Percentiles rank a stretch among this genome's conserved stretches.
phyloP scores from a whole-genome alignment of 768 basidiomycete species.

The Leccinum subgranulosum region DNA sequence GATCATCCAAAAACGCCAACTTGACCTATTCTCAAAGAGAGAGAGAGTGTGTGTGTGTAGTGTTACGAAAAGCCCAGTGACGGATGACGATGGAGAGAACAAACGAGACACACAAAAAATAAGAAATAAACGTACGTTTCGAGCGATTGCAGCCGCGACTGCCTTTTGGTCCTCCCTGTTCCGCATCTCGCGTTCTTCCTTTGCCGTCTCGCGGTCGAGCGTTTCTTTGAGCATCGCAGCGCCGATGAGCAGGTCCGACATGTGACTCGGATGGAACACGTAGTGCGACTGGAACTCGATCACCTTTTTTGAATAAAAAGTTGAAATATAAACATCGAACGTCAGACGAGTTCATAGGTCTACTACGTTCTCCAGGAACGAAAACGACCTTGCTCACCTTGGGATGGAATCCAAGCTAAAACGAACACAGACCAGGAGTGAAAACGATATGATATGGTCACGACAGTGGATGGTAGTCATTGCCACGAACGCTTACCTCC shows the following conservation, averaged over 20 bases:
- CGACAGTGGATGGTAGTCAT: neutral
- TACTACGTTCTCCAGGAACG: neutral
- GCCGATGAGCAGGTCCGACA: conserved; percentile 60
- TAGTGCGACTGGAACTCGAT: conserved; percentile 73
- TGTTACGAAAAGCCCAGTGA: neutral
- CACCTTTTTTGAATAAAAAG: conserved; percentile 42
- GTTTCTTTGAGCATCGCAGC: conserved; percentile 63
- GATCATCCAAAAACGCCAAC: conserved; percentile 76
- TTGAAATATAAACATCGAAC: neutral
- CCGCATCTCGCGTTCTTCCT: conserved; percentile 45
- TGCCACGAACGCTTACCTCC: conserved; percentile 49
- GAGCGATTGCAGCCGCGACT: conserved; percentile 47
- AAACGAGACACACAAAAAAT: neutral
- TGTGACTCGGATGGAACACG: conserved; percentile 49
- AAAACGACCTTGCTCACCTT: conserved; percentile 42
- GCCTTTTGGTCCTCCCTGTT: conserved; percentile 59
- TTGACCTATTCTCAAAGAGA: conserved; percentile 50
- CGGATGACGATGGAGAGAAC: neutral
- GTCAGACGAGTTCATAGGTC: neutral
- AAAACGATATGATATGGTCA: neutral
- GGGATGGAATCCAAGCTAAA: conserved; percentile 69
- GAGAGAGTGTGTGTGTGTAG: neutral
- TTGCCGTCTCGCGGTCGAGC: conserved; percentile 47
- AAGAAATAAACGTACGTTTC: conserved; percentile 42
- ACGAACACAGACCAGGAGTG: neutral